phyloP scores from a whole-genome alignment of 2,329 filamentous ascomycete species.

The Aspergillus neoniger region DNA sequence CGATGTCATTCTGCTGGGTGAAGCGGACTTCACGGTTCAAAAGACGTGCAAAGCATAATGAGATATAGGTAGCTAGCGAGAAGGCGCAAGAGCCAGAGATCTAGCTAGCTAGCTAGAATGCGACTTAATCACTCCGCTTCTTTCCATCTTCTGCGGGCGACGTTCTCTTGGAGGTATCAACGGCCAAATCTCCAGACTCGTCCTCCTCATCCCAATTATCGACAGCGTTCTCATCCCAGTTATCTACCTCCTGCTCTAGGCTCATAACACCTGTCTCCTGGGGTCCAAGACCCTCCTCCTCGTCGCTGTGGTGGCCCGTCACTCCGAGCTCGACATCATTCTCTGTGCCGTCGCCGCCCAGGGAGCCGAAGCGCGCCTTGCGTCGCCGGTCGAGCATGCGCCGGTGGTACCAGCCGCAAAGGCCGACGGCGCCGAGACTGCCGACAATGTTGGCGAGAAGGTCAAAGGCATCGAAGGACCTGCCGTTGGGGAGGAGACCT shows the following conservation, averaged over 20 bases:
- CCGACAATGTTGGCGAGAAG: constrained; percentile 86
- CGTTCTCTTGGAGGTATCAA: constrained; percentile 25
- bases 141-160: constrained; percentile 25
- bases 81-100: neutral
- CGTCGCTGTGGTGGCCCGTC: constrained; percentile 46
- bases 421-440: constrained; percentile 67
- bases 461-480: constrained; percentile 76
- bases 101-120: neutral
- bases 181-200: constrained; percentile 20
- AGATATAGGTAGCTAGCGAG: neutral
- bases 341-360: constrained; percentile 54
- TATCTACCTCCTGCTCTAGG: constrained; percentile 82
- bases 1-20: too few relatives aligned
- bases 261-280: constrained; percentile 69
- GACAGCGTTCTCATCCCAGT: constrained; percentile 86
- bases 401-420: constrained; percentile 91
- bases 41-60: too few relatives aligned
- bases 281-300: constrained; percentile 39
- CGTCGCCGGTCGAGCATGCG: constrained; percentile 90
- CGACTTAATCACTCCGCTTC: constrained; percentile 36
- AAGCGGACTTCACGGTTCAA: too few relatives aligned
- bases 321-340: constrained; percentile 73
- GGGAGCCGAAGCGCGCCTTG: constrained; percentile 69
- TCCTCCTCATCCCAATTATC: constrained; percentile 67
- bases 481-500: constrained; percentile 69